Percentiles rank a stretch among this genome's conserved stretches.
These are phyloP conservation scores for Fusarium paranaense DNA, from an alignment of 2,329 filamentous ascomycete genomes.

Conservation along the genomic window DNA sequence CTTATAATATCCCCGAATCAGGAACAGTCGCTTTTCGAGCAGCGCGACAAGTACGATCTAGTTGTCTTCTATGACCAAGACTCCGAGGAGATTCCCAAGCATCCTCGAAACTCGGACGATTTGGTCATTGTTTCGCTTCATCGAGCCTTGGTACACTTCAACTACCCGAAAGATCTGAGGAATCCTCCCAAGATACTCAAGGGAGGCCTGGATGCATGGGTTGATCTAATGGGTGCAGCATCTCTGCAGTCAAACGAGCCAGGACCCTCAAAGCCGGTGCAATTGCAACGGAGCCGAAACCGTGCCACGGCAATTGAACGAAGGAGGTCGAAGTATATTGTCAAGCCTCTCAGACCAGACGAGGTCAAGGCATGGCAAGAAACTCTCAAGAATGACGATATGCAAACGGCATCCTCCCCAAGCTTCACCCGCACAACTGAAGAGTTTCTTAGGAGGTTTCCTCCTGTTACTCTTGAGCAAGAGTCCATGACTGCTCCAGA, in stretches of 20 bases:
- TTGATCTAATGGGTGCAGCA: conserved; percentile 79
- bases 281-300: conserved; percentile 45
- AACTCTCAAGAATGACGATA: conserved; percentile 74
- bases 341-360: conserved; percentile 79
- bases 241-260: conserved; percentile 64
- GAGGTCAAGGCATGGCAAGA: conserved; percentile 87
- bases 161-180: conserved; percentile 79
- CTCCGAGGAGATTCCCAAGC: conserved; percentile 62
- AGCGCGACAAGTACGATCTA: conserved; percentile 81
- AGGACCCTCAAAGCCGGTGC: conserved; percentile 25
- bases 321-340: conserved; percentile 59
- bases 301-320: conserved; percentile 47
- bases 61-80: conserved; percentile 90
- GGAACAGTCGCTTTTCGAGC: conserved; percentile 81
- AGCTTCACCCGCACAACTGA: conserved; percentile 78
- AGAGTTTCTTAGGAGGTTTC: conserved; percentile 86
- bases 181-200: conserved; percentile 80
- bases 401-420: conserved; percentile 60
- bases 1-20: conserved; percentile 76
- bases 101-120: conserved; percentile 53
- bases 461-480: conserved; percentile 72
- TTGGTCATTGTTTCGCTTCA: conserved; percentile 77
- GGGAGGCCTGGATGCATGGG: conserved; percentile 89
- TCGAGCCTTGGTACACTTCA: conserved; percentile 86
- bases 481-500: conserved; percentile 68